These are phyloP conservation scores for Hypoxylon sp. DNA, from an alignment of 2,329 filamentous ascomycete genomes.

Conservation along the genomic window DNA sequence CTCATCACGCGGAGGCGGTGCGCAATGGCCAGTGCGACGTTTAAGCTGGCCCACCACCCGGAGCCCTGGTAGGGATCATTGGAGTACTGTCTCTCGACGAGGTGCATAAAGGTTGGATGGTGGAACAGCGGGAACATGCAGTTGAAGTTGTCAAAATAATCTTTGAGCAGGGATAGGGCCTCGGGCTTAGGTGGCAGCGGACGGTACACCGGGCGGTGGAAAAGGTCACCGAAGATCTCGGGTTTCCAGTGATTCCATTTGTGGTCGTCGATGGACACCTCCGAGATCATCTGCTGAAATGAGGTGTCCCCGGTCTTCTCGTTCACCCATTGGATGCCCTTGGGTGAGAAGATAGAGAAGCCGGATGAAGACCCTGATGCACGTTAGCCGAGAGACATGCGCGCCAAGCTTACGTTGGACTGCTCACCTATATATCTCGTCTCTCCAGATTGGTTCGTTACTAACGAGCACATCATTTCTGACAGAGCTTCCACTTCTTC, in stretches of 20 bases:
- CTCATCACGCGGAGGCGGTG: slow-evolving; percentile 95
- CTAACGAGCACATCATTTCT: slow-evolving; percentile 98
- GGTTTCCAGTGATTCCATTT: slow-evolving; percentile 99
- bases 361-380: slow-evolving; percentile 87
- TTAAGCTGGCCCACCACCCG: slow-evolving; percentile 98
- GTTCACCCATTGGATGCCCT: slow-evolving; percentile 98
- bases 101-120: slow-evolving; percentile 97
- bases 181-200: slow-evolving; percentile 87
- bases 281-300: slow-evolving; percentile 94
- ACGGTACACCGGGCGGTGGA: slow-evolving; percentile 85
- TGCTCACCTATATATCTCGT: slow-evolving; percentile 90
- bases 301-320: slow-evolving; percentile 96
- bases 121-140: slow-evolving; percentile 98
- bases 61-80: slow-evolving; percentile 92
- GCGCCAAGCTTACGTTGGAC: slow-evolving; percentile 19
- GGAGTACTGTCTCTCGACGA: slow-evolving; percentile 94
- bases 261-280: slow-evolving; percentile 90
- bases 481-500: slow-evolving; percentile 88
- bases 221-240: slow-evolving; percentile 95
- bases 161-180: slow-evolving; percentile 85
- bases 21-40: slow-evolving; percentile 92
- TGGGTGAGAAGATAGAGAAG: slow-evolving; percentile 98
- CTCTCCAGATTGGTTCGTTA: slow-evolving; percentile 94
- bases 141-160: slow-evolving; percentile 99
- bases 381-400: slow-evolving; percentile 22